Evolutionary conservation across 2,329 filamentous ascomycete species (phyloP).

Genomic region (Trichoderma breve): DNA sequence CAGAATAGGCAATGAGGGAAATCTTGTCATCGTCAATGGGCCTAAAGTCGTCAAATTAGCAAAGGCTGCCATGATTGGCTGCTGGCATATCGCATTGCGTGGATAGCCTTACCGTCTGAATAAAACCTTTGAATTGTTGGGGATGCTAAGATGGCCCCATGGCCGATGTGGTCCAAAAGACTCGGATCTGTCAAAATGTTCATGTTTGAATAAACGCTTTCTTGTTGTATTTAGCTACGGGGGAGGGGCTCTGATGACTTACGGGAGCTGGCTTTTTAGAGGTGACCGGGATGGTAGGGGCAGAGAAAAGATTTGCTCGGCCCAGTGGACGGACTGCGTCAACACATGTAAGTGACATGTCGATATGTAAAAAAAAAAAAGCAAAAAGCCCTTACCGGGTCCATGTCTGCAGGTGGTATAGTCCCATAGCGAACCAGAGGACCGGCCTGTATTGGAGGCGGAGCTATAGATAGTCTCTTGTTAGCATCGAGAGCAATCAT

Average conservation of each 20-base stretch:
- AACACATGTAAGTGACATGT: constrained; percentile 18
- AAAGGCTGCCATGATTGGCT: neutral
- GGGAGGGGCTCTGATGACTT: constrained; percentile 11
- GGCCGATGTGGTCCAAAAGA: constrained; percentile 47
- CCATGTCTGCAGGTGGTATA: constrained; percentile 24
- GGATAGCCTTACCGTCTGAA: constrained; percentile 51
- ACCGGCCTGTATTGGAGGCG: constrained; percentile 37
- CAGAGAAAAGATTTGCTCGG: constrained; percentile 58
- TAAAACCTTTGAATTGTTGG: constrained; percentile 49
- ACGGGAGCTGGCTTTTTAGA: constrained; percentile 43
- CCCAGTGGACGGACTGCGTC: constrained; percentile 55
- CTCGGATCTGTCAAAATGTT: constrained; percentile 38
- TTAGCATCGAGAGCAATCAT: neutral
- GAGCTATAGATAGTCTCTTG: constrained; percentile 21
- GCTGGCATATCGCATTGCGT: neutral
- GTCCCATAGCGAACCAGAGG: constrained; percentile 35
- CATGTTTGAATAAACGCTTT: constrained; percentile 2
- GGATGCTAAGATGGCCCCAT: constrained; percentile 45
- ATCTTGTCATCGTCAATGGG: constrained; percentile 56
- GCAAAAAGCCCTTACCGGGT: constrained; percentile 26
- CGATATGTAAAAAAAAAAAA: neutral
- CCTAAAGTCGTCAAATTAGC: constrained; percentile 32
- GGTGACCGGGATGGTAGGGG: constrained; percentile 51
- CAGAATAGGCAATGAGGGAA: constrained; percentile 52
- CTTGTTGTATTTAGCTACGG: neutral